phyloP scores from a whole-genome alignment of 73 alveolate species.

The Stentor coeruleus region DNA sequence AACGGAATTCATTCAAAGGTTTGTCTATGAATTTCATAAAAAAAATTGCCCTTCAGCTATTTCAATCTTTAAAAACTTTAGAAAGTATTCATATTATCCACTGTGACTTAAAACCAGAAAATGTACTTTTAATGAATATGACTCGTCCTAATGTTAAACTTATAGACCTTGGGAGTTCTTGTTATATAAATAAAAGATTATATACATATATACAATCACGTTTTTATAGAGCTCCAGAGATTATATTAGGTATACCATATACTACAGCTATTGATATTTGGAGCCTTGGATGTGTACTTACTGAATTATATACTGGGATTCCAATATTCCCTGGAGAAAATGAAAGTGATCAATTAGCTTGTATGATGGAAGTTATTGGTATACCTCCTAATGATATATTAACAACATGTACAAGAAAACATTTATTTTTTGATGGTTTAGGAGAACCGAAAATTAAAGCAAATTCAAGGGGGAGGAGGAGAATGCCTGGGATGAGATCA shows the following conservation, averaged over 20 bases:
- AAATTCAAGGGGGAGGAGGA: conserved; percentile 22
- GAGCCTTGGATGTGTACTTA: conserved; percentile 68
- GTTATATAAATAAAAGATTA: conserved; percentile 11
- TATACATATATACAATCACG: conserved; percentile 45
- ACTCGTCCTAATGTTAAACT: conserved; percentile 64
- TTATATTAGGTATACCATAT: conserved; percentile 55
- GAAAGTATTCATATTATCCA: conserved; percentile 67
- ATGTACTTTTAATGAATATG: conserved; percentile 60
- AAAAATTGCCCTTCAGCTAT: conserved; percentile 73
- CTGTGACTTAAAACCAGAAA: conserved; percentile 93
- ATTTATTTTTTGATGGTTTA: conserved; percentile 12
- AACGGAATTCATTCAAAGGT: background rate
- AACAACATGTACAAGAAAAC: background rate
- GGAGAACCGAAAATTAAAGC: conserved; percentile 2
- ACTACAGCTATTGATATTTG: conserved; percentile 62
- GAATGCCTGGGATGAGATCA: background rate
- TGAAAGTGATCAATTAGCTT: conserved; percentile 30
- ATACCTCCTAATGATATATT: background rate
- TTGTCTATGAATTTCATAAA: conserved; percentile 47
- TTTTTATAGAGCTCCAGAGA: conserved; percentile 56
- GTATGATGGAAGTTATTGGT: conserved; percentile 19
- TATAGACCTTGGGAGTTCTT: conserved; percentile 77
- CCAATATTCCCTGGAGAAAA: conserved; percentile 46
- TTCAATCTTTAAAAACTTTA: conserved; percentile 61
- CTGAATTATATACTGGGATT: conserved; percentile 61